Evolutionary conservation across 805 yeast species (phyloP).

Genomic region (Spathaspora gorwiae): DNA sequence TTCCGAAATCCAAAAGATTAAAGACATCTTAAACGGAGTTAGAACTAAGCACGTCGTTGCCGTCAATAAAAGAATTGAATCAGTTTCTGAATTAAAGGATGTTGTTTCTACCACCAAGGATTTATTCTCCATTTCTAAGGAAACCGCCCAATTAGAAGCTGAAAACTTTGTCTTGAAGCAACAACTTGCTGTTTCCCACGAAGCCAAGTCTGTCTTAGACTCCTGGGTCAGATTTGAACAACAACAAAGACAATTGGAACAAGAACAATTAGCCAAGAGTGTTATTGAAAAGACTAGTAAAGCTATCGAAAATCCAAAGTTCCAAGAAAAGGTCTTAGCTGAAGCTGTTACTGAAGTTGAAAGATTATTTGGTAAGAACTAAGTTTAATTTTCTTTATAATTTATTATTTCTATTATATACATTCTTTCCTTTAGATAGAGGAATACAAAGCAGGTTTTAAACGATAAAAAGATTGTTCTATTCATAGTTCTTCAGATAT

Average conservation of each 20-base stretch:
- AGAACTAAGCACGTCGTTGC: conserved; percentile 89
- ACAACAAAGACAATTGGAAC: conserved; percentile 93
- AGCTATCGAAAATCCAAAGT: conserved; percentile 79
- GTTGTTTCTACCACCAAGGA: conserved; percentile 89
- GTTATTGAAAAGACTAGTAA: conserved; percentile 86
- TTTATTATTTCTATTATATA: not conserved
- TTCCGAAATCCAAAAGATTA: conserved; percentile 75
- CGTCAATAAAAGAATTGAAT: conserved; percentile 85
- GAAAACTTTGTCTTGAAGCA: conserved; percentile 91
- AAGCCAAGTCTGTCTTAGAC: conserved; percentile 93
- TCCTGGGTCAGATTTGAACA: conserved; percentile 99
- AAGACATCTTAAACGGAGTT: conserved; percentile 77
- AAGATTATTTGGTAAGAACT: conserved; percentile 61
- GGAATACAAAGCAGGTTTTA: too few relatives aligned
- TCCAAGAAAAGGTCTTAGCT: conserved; percentile 87
- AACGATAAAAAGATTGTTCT: not conserved
- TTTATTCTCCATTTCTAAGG: conserved; percentile 90
- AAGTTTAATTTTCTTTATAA: conserved; percentile 6
- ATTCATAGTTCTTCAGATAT: not conserved
- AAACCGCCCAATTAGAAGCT: conserved; percentile 94
- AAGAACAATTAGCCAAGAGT: conserved; percentile 79
- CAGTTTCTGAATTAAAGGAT: conserved; percentile 84
- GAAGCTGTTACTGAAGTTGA: conserved; percentile 93
- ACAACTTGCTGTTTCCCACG: conserved; percentile 76
- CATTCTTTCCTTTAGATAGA: not conserved